Evolutionary conservation across 73 alveolate genomes (phyloP), one percentile per base, ranked within the genome.

Genomic region (Paramecium octaurelia): DNA sequence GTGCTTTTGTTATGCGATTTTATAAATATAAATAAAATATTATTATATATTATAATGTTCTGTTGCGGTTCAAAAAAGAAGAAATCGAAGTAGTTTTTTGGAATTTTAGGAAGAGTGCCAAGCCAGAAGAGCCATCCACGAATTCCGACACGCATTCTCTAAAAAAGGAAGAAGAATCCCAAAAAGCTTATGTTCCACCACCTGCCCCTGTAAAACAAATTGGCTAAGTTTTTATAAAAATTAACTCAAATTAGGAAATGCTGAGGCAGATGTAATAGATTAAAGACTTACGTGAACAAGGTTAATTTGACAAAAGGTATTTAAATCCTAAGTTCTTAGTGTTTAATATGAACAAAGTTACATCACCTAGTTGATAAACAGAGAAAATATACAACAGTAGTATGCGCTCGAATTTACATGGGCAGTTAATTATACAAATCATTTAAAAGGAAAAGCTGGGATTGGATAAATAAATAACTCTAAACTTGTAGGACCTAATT

Each of bases 91-190:
- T 64, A 64, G 44, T 64, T 64, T 64, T 64, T 64, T 64, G 84
- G 77, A 64, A 64, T 64, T 64, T 64, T 64, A 64, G 44, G 84
- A 64, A 64, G 84, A 64, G 84, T 64, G 84, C 84, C 42, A 64
- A 64, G 84, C 48, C 42, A 64, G 84, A 64, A 10, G 84, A 64
- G 84, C 84, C 84, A 64, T 64, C 84, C 48, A 64, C 84, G 24
- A 31, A 27, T 64, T 64, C 84, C 10, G 84, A 64, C 27, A 27
- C 42, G 27, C 46, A 64, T 31, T 64, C 84, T 12, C 31, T 64
- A 0, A 64, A 64, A 9, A 64, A 64, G 12, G 84, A 64, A 4
- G 84, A 64, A 24, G 84, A 64, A 27, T 64, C 44, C 44, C 27
- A 64, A 64, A 34, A 64, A 64, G 46, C 14, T 23, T 3, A 23